Evolutionary conservation across 2,329 filamentous ascomycete genomes (phyloP).

Genomic region (Phoma herbarum): DNA sequence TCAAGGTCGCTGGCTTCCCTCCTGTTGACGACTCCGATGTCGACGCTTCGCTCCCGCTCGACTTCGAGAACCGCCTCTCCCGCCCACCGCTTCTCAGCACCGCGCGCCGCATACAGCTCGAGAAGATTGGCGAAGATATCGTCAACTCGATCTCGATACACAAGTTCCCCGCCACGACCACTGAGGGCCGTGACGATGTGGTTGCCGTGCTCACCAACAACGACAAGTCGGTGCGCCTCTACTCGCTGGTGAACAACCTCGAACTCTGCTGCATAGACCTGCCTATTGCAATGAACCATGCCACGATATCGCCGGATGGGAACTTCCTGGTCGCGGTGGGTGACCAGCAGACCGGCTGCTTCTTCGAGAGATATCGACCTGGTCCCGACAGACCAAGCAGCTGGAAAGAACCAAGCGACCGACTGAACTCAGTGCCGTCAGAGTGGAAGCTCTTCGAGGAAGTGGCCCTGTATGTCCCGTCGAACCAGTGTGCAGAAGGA

Average conservation of each 20-base stretch:
- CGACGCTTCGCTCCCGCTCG: conserved; percentile 66
- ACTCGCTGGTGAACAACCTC: conserved; percentile 74
- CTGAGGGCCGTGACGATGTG: conserved; percentile 62
- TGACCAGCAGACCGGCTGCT: conserved; percentile 85
- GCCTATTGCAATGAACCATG: conserved; percentile 89
- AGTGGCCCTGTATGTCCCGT: conserved; percentile 54
- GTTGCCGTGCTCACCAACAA: conserved; percentile 89
- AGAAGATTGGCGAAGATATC: conserved; percentile 69
- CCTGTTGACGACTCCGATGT: conserved; percentile 59
- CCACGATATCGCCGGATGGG: conserved; percentile 91
- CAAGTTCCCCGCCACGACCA: conserved; percentile 55
- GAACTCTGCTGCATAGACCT: conserved; percentile 76
- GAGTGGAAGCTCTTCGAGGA: conserved; percentile 55
- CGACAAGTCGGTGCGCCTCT: conserved; percentile 86
- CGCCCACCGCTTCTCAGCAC: conserved; percentile 51
- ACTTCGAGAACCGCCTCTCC: conserved; percentile 49
- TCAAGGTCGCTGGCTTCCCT: conserved; percentile 65
- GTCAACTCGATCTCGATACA: conserved; percentile 74
- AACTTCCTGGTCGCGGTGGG: conserved; percentile 82
- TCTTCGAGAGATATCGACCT: conserved; percentile 69
- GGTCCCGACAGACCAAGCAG: conserved; percentile 41
- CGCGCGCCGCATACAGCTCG: conserved; percentile 57
- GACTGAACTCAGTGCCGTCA: conserved; percentile 32
- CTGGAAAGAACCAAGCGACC: conserved; percentile 35
- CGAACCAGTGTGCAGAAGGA: conserved; percentile 54